Conservation (phyloP, 1,284 basidiomycete genomes). For the Mycena sp. region DNA sequence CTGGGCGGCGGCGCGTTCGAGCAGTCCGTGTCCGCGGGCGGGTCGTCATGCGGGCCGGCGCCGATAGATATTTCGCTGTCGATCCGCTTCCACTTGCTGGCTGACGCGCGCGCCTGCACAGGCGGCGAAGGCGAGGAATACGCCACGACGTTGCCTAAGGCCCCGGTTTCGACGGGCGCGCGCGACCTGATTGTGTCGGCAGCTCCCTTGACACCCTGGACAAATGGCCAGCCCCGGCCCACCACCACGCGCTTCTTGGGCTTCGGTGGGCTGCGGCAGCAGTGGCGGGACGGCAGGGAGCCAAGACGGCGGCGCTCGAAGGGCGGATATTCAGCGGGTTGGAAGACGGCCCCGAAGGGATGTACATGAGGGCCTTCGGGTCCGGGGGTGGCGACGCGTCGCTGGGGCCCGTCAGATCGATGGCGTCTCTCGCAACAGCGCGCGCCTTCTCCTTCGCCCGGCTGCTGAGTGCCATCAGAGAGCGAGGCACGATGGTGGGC, state of each 20-base stretch:
- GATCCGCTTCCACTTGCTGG: constrained; percentile 41
- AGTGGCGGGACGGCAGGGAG: not conserved
- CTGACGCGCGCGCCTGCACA: constrained; percentile 12
- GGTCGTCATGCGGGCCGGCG: not conserved
- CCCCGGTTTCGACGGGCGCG: not conserved
- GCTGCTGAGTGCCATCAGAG: constrained; percentile 21
- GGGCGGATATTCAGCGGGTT: constrained; percentile 64
- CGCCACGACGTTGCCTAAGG: constrained; percentile 43
- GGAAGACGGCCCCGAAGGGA: constrained; percentile 50
- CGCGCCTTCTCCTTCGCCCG: constrained; percentile 33
- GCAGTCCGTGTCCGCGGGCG: constrained; percentile 6
- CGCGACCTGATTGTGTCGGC: not conserved
- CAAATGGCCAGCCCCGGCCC: constrained; percentile 40
- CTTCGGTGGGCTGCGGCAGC: constrained; percentile 18
- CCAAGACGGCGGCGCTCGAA: constrained; percentile 34
- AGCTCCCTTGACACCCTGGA: constrained; percentile 34
- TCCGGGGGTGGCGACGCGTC: constrained; percentile 46
- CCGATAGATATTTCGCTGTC: constrained; percentile 14
- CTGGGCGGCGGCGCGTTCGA: constrained; percentile 12
- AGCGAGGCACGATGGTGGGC: not conserved
- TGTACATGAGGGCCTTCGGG: constrained; percentile 47
- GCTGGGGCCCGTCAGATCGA: not conserved
- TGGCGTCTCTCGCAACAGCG: not conserved
- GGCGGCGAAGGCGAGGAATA: constrained; percentile 51
- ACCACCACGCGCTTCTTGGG: constrained; percentile 39